Conservation (phyloP, 495 filamentous ascomycete species). For the Lasiosphaeris hirsuta region DNA sequence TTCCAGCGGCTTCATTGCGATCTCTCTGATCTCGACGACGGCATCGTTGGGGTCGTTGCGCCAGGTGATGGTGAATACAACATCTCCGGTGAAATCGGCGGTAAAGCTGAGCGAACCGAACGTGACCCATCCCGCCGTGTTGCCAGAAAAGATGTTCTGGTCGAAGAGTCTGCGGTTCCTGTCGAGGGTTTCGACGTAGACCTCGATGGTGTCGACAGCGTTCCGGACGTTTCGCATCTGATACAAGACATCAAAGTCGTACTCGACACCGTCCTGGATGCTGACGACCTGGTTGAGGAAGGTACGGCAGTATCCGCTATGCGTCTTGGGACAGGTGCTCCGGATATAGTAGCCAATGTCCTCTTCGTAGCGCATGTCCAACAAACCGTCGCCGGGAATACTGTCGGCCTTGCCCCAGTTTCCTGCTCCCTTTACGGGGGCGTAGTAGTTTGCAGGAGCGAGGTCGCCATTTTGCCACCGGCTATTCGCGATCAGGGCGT, state of each 20-base stretch:
- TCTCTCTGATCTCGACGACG: neutral
- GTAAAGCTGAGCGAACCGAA: too few relatives aligned
- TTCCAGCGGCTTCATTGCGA: neutral
- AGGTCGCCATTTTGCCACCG: conserved; percentile 6
- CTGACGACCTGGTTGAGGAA: conserved; percentile 4
- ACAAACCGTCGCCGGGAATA: neutral
- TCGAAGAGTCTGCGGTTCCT: too few relatives aligned
- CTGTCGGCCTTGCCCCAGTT: neutral
- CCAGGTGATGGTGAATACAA: conserved; percentile 7
- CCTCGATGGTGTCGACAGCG: neutral
- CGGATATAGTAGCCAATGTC: conserved; percentile 1
- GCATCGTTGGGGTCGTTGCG: conserved; percentile 11
- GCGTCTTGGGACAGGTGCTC: conserved; percentile 1
- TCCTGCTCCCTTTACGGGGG: neutral
- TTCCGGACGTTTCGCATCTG: neutral
- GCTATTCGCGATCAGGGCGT: neutral
- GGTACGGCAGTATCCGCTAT: conserved; percentile 7
- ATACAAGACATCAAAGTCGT: conserved; percentile 7
- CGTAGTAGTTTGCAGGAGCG: neutral
- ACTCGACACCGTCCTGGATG: neutral
- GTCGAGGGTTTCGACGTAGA: conserved; percentile 5
- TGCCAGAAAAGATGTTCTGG: too few relatives aligned
- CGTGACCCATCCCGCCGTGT: too few relatives aligned
- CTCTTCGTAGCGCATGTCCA: conserved; percentile 4
- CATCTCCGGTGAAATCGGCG: neutral